Evolutionary conservation across 2,329 filamentous ascomycete genomes (phyloP).

Genomic region (Trichoderma sp.): DNA sequence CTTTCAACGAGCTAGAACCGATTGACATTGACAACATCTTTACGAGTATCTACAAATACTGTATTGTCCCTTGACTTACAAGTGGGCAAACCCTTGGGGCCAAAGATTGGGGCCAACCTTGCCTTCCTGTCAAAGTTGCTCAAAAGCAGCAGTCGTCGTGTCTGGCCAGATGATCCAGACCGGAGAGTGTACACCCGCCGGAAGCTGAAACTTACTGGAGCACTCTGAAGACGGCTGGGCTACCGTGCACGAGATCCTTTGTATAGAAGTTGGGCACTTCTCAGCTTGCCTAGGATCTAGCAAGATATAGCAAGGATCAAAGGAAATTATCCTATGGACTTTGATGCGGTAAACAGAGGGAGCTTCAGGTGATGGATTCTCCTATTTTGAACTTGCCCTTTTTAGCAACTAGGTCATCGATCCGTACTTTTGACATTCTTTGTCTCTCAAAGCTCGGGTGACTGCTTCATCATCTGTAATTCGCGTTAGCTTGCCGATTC

Average conservation of each 20-base stretch:
- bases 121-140: neutral
- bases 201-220: constrained; percentile 9
- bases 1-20: neutral
- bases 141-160: neutral
- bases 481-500: neutral
- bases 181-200: neutral
- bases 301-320: neutral
- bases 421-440: neutral
- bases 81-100: neutral
- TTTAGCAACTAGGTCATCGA: neutral
- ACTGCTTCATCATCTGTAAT: constrained; percentile 1
- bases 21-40: neutral
- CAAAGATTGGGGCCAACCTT: neutral
- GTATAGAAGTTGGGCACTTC: neutral
- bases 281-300: neutral
- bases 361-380: neutral
- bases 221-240: neutral
- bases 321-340: neutral
- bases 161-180: neutral
- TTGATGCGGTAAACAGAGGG: neutral
- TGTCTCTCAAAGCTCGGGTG: neutral
- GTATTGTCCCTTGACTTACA: neutral
- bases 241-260: neutral
- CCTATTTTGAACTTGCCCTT: constrained; percentile 1
- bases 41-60: neutral